Base-by-base conservation (phyloP, 345 rosid genomes). In the Dipteronia dyeriana region DNA sequence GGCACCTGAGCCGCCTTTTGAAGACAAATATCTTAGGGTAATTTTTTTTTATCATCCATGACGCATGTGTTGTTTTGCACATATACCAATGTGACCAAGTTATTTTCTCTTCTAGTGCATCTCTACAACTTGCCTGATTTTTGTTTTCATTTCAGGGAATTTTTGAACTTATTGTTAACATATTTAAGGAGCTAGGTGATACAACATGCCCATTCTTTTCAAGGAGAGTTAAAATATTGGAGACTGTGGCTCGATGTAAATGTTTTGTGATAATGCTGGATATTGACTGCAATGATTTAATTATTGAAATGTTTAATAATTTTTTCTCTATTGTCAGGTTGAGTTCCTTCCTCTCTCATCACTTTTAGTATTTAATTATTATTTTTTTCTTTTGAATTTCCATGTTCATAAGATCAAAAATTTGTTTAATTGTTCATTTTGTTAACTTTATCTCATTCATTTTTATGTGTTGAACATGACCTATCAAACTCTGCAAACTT, bases 1-100 rank as follows among this genome's bases (percentile, higher is more conserved):
- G 73, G 97, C 99, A 59, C 99, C 99, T 17, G 86, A 89, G 16
- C 93, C 84, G 19, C 97, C 98, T 68, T 92, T 96, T 68, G 94
- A 87, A 64, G 98, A 91, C 71, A 79, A 82, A 82, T 74, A 86
- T 89, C 91, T 93, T 22, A 85, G 84, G 88, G 98, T 93, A 84
- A 69, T 57, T 11, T 0, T 13, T 47, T 64, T 74, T 34, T 7
- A 51, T 7, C 3, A 12, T 9, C 9, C 22, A 22, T 38, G 22
- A 60, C 20, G 45, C 43, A 17, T 41, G 66, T 67, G 39, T 66
- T 73, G 68, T 7, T 59, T 25, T 53, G 7, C 54, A 12, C 60
- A 3, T 73, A 20, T 61, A 26, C 11, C 38, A 61, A 29, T 7
- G 54, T 73, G 57, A 20, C 16, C 11, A 19, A 53, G 39, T 70